These are phyloP conservation scores for Alternaria alternata DNA, from an alignment of 2,329 filamentous ascomycete species.

Conservation along the genomic window DNA sequence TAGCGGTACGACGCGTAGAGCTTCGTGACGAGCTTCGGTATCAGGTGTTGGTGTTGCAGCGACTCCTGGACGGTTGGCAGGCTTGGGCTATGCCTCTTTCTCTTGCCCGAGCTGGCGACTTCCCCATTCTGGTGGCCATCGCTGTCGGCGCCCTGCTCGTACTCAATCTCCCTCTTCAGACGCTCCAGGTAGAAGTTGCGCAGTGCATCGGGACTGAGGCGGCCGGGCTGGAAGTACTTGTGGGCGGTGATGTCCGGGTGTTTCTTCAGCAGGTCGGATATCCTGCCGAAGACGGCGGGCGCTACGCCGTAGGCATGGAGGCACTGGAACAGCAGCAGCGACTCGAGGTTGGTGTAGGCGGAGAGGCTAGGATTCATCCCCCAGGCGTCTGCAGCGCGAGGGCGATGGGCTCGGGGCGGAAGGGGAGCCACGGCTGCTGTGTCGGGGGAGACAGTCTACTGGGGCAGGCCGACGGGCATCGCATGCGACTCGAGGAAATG, in stretches of 20 bases:
- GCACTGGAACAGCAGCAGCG: conserved; percentile 83
- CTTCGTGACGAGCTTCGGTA: conserved; percentile 74
- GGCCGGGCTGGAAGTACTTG: conserved; percentile 73
- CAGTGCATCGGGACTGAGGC: conserved; percentile 79
- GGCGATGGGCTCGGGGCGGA: conserved; percentile 36
- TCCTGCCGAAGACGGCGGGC: conserved; percentile 71
- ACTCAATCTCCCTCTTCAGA: conserved; percentile 74
- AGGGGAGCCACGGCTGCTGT: conserved; percentile 50
- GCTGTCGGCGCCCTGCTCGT: conserved; percentile 58
- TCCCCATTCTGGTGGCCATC: conserved; percentile 44
- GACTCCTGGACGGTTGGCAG: conserved; percentile 72
- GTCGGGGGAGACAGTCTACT: conserved; percentile 32
- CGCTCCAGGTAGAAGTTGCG: conserved; percentile 80
- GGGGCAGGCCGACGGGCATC: conserved; percentile 34
- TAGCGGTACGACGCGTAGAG: conserved; percentile 80
- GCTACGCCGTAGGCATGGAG: conserved; percentile 73
- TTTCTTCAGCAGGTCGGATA: conserved; percentile 76
- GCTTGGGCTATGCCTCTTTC: conserved; percentile 71
- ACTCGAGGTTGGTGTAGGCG: conserved; percentile 84
- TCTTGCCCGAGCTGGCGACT: conserved; percentile 67
- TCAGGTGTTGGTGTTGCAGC: conserved; percentile 69
- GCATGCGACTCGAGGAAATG: conserved; percentile 25
- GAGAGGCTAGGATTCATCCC: conserved; percentile 68
- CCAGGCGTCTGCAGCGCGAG: conserved; percentile 40
- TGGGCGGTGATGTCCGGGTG: conserved; percentile 77